Conservation (phyloP, 139 green algal genomes). For the Chlamydomonas sp. region DNA sequence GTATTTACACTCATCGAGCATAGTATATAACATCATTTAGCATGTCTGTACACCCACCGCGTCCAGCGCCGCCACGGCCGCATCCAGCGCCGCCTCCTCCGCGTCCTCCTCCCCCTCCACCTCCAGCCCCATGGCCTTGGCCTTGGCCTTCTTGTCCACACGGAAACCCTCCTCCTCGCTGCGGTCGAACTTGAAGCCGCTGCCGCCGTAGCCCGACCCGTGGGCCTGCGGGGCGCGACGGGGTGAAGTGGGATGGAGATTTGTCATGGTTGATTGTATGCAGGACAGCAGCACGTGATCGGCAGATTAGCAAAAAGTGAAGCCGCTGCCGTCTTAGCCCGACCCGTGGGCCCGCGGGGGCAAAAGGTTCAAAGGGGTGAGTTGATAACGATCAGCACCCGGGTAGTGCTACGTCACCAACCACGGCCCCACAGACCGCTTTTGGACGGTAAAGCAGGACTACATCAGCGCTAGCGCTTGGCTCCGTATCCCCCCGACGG, state of each 20-base stretch:
- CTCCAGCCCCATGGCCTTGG: slow-evolving; percentile 64
- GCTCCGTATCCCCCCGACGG: too few relatives aligned
- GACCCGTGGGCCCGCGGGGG: too few relatives aligned
- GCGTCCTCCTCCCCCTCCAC: slow-evolving; percentile 68
- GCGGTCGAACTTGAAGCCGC: slow-evolving; percentile 96
- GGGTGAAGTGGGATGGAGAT: too few relatives aligned
- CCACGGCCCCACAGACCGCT: too few relatives aligned
- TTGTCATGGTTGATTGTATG: not conserved
- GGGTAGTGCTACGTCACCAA: too few relatives aligned
- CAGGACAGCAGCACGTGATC: not conserved
- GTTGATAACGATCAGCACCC: too few relatives aligned
- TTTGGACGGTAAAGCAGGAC: too few relatives aligned
- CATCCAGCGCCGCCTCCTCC: slow-evolving; percentile 37
- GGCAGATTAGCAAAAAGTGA: too few relatives aligned
- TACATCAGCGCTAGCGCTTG: too few relatives aligned
- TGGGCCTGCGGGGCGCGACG: slow-evolving; percentile 1
- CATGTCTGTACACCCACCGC: not conserved
- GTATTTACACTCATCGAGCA: not conserved
- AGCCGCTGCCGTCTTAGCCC: too few relatives aligned
- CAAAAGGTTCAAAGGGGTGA: too few relatives aligned
- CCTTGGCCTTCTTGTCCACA: slow-evolving; percentile 61
- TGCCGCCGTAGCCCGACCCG: slow-evolving; percentile 82
- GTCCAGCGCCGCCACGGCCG: slow-evolving; percentile 32
- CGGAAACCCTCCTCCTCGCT: slow-evolving; percentile 74
- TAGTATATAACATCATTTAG: not conserved